These are phyloP conservation scores for Yamadazyma conglobata DNA, from an alignment of 1,139 yeast genomes.

Conservation along the genomic window DNA sequence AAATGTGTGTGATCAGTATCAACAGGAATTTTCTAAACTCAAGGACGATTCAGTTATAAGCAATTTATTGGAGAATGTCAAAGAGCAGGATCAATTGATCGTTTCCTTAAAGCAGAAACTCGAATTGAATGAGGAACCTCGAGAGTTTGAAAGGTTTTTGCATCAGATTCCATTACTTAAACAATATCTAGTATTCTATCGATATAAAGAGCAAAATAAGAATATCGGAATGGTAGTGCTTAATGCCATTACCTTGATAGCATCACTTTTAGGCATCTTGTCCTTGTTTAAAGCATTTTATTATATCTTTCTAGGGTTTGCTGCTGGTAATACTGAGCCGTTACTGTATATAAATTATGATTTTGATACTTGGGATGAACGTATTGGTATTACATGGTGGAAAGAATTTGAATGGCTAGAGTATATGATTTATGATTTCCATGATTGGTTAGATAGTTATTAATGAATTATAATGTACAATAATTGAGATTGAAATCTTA, in stretches of 20 bases:
- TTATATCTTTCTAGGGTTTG: conserved; percentile 10
- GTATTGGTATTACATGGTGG: conserved; percentile 27
- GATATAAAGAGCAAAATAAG: conserved; percentile 25
- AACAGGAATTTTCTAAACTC: conserved; percentile 17
- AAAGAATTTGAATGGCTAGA: conserved; percentile 33
- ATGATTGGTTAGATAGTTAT: conserved; percentile 16
- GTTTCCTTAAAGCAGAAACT: conserved; percentile 20
- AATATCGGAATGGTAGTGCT: conserved; percentile 20
- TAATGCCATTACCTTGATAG: conserved; percentile 21
- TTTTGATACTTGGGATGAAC: conserved; percentile 9
- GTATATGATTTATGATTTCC: conserved; percentile 23
- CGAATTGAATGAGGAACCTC: conserved; percentile 9
- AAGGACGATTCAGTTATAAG: conserved; percentile 16
- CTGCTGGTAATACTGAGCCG: not conserved
- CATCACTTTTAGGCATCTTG: conserved; percentile 19
- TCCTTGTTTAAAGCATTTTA: conserved; percentile 12
- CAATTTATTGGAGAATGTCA: conserved; percentile 17
- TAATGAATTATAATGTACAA: not conserved
- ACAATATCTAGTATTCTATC: conserved; percentile 27
- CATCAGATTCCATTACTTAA: conserved; percentile 30
- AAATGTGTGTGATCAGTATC: conserved; percentile 23
- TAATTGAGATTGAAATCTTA: not conserved
- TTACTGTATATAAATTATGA: conserved; percentile 22
- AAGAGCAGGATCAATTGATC: conserved; percentile 24
- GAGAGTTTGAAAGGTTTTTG: conserved; percentile 17